phyloP scores from a whole-genome alignment of 202 grass and related monocot genomes.

The Zizania palustris region DNA sequence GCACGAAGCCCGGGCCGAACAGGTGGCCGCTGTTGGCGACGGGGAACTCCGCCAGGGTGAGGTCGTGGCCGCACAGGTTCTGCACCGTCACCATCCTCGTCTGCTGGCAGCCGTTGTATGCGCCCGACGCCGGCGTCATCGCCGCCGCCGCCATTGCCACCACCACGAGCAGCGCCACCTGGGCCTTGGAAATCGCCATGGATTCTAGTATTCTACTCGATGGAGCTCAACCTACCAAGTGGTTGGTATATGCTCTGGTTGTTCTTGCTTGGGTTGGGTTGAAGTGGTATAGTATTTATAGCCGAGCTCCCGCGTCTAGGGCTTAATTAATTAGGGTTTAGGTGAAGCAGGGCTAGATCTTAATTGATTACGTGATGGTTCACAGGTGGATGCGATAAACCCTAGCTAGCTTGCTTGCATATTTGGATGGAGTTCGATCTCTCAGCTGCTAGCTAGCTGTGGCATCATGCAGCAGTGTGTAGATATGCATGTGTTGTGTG shows the following conservation, averaged over 20 bases:
- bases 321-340: neutral
- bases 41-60: neutral
- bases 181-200: slow-evolving; percentile 24
- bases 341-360: neutral
- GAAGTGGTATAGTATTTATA: neutral
- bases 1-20: neutral
- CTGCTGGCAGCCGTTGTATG: neutral
- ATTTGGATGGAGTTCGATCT: too few species aligned
- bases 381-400: too few species aligned
- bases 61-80: slow-evolving; percentile 37
- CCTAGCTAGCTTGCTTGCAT: too few species aligned
- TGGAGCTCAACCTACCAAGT: too few species aligned
- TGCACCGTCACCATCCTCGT: slow-evolving; percentile 32
- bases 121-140: neutral
- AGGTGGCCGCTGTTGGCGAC: slow-evolving; percentile 28
- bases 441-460: too few species aligned
- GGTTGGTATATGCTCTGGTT: too few species aligned
- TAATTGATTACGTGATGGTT: neutral
- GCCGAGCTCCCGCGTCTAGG: neutral
- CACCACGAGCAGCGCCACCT: neutral
- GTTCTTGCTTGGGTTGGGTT: neutral
- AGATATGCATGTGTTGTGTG: too few species aligned
- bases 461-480: too few species aligned
- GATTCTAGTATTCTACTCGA: neutral
- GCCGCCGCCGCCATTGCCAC: slow-evolving; percentile 2